Evolutionary conservation across 305 asterid species (phyloP).

Genomic region (Caryopteris hybrid): DNA sequence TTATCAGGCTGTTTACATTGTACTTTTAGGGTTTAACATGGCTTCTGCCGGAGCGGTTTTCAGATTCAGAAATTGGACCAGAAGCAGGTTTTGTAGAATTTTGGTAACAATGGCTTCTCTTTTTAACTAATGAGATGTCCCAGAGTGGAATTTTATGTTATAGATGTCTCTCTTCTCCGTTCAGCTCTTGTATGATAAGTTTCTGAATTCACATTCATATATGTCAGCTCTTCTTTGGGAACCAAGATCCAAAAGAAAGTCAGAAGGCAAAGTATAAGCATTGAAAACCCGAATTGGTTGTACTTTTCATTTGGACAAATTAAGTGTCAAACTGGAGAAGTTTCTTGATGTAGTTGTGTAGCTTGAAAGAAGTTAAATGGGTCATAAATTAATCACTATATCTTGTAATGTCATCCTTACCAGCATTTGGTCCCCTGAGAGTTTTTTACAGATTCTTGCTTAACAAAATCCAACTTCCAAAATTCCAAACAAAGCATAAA

Average conservation of each 20-base stretch:
- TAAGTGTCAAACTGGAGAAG: not conserved
- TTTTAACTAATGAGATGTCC: constrained; percentile 21
- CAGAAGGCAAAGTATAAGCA: not conserved
- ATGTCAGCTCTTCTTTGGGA: not conserved
- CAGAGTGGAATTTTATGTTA: not conserved
- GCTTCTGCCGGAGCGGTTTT: constrained; percentile 96
- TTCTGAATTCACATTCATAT: not conserved
- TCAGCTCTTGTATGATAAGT: constrained; percentile 3
- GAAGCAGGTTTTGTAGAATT: constrained; percentile 98
- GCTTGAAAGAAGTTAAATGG: not conserved
- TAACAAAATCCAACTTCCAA: not conserved
- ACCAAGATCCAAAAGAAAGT: not conserved
- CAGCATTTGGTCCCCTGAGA: not conserved
- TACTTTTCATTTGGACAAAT: not conserved
- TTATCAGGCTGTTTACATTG: constrained; percentile 22
- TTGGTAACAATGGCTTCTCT: constrained; percentile 83
- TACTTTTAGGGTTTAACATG: constrained; percentile 81
- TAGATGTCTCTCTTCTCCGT: not conserved
- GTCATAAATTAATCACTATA: not conserved
- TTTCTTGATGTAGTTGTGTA: not conserved
- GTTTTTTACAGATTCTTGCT: not conserved
- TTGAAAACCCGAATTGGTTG: not conserved
- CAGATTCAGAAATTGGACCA: constrained; percentile 94
- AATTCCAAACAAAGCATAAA: not conserved
- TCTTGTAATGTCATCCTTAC: not conserved